Conservation (phyloP, 495 filamentous ascomycete species). For the Annulohypoxylon moriforme region DNA sequence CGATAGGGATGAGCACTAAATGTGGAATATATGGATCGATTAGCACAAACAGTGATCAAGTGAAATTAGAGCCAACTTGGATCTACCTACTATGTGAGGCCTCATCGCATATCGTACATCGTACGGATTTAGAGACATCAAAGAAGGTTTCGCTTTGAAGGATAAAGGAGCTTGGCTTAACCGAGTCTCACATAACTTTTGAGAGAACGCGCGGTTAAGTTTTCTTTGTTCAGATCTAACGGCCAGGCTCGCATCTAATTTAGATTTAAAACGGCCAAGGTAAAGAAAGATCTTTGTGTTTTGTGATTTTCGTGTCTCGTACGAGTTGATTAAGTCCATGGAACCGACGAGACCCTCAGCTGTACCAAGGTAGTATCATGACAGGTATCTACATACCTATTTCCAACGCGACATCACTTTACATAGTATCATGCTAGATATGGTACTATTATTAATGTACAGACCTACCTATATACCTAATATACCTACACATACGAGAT, state of each 20-base stretch:
- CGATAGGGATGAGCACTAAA: conserved; percentile 2
- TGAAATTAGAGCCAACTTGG: conserved; percentile 18
- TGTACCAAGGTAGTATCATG: not conserved
- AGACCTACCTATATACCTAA: too few species aligned
- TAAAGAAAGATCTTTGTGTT: conserved; percentile 29
- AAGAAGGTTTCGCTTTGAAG: conserved; percentile 23
- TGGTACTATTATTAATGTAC: not conserved
- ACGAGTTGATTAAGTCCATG: conserved; percentile 19
- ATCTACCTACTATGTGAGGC: not conserved
- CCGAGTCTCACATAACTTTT: conserved; percentile 4
- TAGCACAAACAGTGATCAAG: not conserved
- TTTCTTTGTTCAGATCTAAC: conserved; percentile 17
- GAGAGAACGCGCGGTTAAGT: conserved; percentile 30
- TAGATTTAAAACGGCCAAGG: conserved; percentile 32
- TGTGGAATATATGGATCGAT: conserved; percentile 18
- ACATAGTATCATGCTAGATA: not conserved
- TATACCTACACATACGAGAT: not conserved
- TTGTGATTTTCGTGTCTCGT: conserved; percentile 10
- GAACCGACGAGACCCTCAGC: conserved; percentile 5
- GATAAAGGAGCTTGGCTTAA: conserved; percentile 9
- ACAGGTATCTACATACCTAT: not conserved
- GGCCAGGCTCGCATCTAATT: conserved; percentile 12
- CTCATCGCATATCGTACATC: not conserved
- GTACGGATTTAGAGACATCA: not conserved
- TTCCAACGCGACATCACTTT: not conserved